Conservation (phyloP, 768 basidiomycete genomes). For the Leccinum boreale region DNA sequence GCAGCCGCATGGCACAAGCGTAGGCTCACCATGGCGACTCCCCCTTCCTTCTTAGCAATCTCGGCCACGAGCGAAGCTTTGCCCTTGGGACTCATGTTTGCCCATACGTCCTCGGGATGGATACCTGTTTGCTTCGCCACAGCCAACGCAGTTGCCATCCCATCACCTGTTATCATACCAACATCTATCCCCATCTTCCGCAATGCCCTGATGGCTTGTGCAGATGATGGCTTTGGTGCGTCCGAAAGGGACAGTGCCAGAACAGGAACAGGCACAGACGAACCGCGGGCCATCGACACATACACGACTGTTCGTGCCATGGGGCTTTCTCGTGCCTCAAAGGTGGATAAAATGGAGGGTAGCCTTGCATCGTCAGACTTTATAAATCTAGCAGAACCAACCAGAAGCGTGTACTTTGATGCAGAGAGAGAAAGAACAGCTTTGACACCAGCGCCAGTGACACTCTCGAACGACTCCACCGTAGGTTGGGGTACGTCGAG, state of each 20-base stretch:
- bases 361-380: conserved; percentile 50
- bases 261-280: conserved; percentile 50
- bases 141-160: conserved; percentile 71
- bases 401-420: conserved; percentile 54
- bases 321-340: conserved; percentile 67
- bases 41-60: conserved; percentile 68
- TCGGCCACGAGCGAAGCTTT: conserved; percentile 86
- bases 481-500: conserved; percentile 46
- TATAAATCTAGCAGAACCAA: conserved; percentile 78
- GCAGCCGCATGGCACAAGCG: neutral
- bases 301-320: conserved; percentile 85
- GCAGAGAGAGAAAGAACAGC: conserved; percentile 57
- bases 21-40: conserved; percentile 83
- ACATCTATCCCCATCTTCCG: conserved; percentile 90
- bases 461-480: conserved; percentile 77
- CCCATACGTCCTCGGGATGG: conserved; percentile 76
- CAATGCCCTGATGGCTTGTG: conserved; percentile 76
- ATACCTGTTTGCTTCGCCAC: conserved; percentile 92
- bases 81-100: conserved; percentile 92
- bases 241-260: conserved; percentile 86
- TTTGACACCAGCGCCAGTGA: conserved; percentile 86
- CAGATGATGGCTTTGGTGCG: conserved; percentile 80
- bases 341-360: conserved; percentile 56
- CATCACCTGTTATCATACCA: conserved; percentile 92
- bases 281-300: conserved; percentile 56